Percentiles rank a stretch among this genome's conserved stretches.
Evolutionary conservation across 441 rosid genomes (phyloP).

Genomic region (Pelargonium australe): DNA sequence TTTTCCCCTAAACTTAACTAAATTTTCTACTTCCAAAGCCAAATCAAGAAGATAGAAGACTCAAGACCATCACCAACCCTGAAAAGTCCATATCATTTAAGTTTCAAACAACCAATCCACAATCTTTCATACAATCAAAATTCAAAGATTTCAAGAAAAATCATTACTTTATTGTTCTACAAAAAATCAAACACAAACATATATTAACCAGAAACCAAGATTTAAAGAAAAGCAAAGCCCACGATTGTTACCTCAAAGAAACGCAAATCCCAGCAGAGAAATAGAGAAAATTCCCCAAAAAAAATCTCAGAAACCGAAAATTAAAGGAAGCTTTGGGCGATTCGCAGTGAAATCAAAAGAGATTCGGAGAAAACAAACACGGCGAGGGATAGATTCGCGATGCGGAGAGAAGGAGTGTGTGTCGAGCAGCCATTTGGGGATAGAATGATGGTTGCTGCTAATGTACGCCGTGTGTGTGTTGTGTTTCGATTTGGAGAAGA

Average conservation of each 20-base stretch:
- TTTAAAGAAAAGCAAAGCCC: neutral
- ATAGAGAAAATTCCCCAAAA: neutral
- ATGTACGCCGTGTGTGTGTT: neutral
- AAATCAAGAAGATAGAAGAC: neutral
- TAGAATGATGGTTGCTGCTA: neutral
- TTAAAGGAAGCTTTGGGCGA: neutral
- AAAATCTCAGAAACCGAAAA: neutral
- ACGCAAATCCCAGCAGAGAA: neutral
- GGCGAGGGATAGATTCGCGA: neutral
- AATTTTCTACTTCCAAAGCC: neutral
- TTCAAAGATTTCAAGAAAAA: neutral
- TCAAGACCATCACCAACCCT: neutral
- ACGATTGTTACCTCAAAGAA: neutral
- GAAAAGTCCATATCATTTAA: neutral
- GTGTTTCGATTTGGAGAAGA: neutral
- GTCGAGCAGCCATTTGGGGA: neutral
- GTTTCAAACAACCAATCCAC: neutral
- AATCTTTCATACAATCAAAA: neutral
- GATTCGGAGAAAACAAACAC: slow-evolving; percentile 1
- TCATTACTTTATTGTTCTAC: neutral
- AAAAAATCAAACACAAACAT: neutral
- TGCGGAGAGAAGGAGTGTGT: neutral
- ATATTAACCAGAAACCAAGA: neutral
- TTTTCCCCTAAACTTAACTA: neutral
- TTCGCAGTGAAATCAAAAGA: neutral